Evolutionary conservation across 2,329 filamentous ascomycete species (phyloP), one percentile per base, ranked within the genome.

Genomic region (Cytospora mali): DNA sequence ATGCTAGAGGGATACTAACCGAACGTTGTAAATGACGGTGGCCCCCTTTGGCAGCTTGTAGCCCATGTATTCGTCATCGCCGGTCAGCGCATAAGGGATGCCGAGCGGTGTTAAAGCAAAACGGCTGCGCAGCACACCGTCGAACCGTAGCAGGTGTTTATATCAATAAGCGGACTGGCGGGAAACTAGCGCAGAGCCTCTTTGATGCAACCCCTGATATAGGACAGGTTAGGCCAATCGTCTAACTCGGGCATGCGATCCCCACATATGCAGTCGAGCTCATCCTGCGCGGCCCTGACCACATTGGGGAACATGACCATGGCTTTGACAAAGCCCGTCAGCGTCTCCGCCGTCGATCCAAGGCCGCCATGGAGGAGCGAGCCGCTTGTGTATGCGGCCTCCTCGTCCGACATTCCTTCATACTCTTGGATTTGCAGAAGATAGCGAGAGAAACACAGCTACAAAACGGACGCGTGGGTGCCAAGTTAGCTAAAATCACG

Each of bases 1-100:
- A n/a, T n/a, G n/a, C n/a, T n/a, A n/a, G n/a, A 31, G 29, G 11
- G 29, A 11, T 11, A 31, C 29, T 6, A 6, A 31, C 31, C n/a
- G 42, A 35, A 76, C 78, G 39, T 75, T 68, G 18, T 75, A 68
- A 3, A 69, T 61, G 0, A 82, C 70, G 0, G 76, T 75, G 0
- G 79, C 78, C 0, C 76, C 77, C 27, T 75, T 73, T 2, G 80
- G 80, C 31, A 82, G 81, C n/a, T 74, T 69, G 63, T 77, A 78
- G 39, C 76, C 77, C 60, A 76, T 75, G 67, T 80, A 81, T 18
- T 70, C 67, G 33, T 81, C 78, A 56, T 81, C 77, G 56, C 75
- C 73, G 4, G 75, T 79, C 0, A 75, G 73, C 4, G 76, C 77
- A 62, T 81, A 79, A n/a, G 75, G 74, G 3, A 77, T 74, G 7